These are phyloP conservation scores for Cladophialophora bantiana DNA, from an alignment of 2,329 filamentous ascomycete genomes.

Conservation along the genomic window DNA sequence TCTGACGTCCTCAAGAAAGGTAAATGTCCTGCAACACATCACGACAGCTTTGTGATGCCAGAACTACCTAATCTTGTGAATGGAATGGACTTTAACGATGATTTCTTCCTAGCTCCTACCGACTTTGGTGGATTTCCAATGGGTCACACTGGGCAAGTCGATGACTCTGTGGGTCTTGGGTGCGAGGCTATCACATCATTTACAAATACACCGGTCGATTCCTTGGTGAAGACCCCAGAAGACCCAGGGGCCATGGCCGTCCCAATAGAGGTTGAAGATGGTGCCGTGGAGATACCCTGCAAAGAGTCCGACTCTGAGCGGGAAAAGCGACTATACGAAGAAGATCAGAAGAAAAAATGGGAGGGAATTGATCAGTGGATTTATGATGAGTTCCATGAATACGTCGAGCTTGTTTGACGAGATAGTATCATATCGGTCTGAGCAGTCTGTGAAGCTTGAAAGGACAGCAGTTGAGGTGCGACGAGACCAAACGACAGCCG, in stretches of 20 bases:
- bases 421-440: neutral
- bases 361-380: conserved; percentile 49
- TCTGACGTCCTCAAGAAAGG: conserved; percentile 28
- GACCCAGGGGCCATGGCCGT: neutral
- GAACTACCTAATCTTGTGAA: neutral
- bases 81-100: conserved; percentile 4
- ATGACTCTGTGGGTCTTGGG: neutral
- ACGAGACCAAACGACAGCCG: neutral
- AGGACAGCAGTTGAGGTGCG: neutral
- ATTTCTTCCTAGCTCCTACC: neutral
- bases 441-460: neutral
- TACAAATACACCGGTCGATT: conserved; percentile 4
- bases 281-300: neutral
- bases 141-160: neutral
- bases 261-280: neutral
- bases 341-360: conserved; percentile 43
- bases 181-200: neutral
- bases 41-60: conserved; percentile 20
- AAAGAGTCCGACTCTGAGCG: conserved; percentile 28
- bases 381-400: conserved; percentile 51
- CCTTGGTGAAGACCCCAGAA: conserved; percentile 6
- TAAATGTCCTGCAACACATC: conserved; percentile 6
- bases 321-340: conserved; percentile 29
- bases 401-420: conserved; percentile 49
- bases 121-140: neutral